These are phyloP conservation scores for Bocquillonia castaneifolia DNA, from an alignment of 441 rosid species.

Conservation along the genomic window DNA sequence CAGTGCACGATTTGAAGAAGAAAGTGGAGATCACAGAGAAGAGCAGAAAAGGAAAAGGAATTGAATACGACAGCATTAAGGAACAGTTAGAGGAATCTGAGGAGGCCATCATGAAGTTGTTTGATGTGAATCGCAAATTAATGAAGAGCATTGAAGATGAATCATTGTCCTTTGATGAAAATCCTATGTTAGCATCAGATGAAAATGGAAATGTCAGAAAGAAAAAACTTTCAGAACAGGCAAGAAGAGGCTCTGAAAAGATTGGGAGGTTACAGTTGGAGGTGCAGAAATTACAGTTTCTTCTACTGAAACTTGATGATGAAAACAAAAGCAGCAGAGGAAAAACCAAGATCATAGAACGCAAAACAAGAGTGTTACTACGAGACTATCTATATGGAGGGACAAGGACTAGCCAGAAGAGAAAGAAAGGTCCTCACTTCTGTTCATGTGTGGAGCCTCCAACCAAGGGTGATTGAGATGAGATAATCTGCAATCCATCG, in stretches of 20 bases:
- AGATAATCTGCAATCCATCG: slow-evolving; percentile 10
- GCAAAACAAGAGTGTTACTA: slow-evolving; percentile 58
- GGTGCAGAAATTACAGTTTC: slow-evolving; percentile 82
- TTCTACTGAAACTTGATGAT: slow-evolving; percentile 63
- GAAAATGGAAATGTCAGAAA: slow-evolving; percentile 41
- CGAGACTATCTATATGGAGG: slow-evolving; percentile 75
- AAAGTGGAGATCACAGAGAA: slow-evolving; percentile 67
- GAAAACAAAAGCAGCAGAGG: slow-evolving; percentile 51
- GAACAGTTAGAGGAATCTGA: slow-evolving; percentile 82
- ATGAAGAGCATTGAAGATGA: slow-evolving; percentile 46
- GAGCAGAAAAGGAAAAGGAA: slow-evolving; percentile 51
- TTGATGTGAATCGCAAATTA: slow-evolving; percentile 54
- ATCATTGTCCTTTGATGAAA: slow-evolving; percentile 38
- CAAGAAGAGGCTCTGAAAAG: slow-evolving; percentile 76
- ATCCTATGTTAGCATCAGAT: slow-evolving; percentile 42
- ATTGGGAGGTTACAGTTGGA: slow-evolving; percentile 78
- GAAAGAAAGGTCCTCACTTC: slow-evolving; percentile 50
- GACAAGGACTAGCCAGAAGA: slow-evolving; percentile 42
- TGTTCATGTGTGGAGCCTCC: slow-evolving; percentile 81
- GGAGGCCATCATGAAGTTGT: slow-evolving; percentile 54
- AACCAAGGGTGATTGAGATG: slow-evolving; percentile 46
- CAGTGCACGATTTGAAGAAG: slow-evolving; percentile 67
- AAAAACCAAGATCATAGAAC: slow-evolving; percentile 39
- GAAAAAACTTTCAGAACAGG: slow-evolving; percentile 63
- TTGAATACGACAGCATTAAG: slow-evolving; percentile 56